Evolutionary conservation across 805 yeast genomes (phyloP), one percentile per base, ranked within the genome.

Genomic region (Cyberlindnera xishuangbannaensis): DNA sequence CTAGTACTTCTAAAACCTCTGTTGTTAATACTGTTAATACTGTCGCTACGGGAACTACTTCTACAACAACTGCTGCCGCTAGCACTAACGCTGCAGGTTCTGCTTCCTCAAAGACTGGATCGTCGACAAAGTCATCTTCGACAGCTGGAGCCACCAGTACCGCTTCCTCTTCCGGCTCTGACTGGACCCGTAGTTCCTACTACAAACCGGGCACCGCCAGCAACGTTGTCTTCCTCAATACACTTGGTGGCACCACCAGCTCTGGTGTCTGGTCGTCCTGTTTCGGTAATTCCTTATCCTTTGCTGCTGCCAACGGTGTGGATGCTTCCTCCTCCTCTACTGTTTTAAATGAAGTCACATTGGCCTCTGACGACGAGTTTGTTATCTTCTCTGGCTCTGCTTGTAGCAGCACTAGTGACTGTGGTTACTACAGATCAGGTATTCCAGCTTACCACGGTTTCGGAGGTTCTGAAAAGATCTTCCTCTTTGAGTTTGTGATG

Each of bases 381-480:
- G 69, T 83, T 56, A 80, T 92, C 61, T 82, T 90, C 71, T 73
- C 95, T 25, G 83, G 79, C 41, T 47, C 61, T n/a, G 50, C 68
- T 52, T 83, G 88, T 66, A 58, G 64, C 29, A 62, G 67, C 38
- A 48, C 46, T 48, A 33, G 36, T 18, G 65, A 62, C 44, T 90
- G 97, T 73, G 96, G 96, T 43, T 84, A 70, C 72, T 83, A 77
- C 75, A 78, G 96, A 68, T 62, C 64, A 5, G 85, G 79, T 35
- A 84, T 79, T 44, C 95, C 95, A 48, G 97, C 97, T 37, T 82
- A 82, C 69, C 94, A 87, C 55, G 98, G 97, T 26, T 92, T 90
- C 60, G 80, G 74, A 30, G 98, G 98, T 53, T 58, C 69, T 36
- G 54, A 68, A 56, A 90, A 90, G 74, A 76, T 90, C 57, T 88